Conservation (phyloP, 495 filamentous ascomycete species). For the Aeminium ludgeri region DNA sequence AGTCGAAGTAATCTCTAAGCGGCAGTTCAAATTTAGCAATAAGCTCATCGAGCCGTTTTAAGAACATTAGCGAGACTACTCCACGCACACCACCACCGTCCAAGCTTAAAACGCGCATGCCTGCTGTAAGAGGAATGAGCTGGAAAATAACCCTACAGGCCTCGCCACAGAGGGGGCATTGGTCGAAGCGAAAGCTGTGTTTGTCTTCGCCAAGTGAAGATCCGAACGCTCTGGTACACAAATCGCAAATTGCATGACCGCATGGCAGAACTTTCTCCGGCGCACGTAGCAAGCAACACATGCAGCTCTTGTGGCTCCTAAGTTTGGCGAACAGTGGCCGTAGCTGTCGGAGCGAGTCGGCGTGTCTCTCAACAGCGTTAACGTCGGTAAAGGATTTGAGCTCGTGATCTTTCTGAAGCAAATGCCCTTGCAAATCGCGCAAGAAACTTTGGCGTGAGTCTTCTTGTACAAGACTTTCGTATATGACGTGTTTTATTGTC, state of each 20-base stretch:
- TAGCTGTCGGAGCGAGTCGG: background rate
- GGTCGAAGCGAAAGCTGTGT: constrained; percentile 17
- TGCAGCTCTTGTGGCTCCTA: constrained; percentile 8
- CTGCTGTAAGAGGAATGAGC: constrained; percentile 22
- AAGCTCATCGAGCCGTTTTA: constrained; percentile 20
- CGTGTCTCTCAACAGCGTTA: background rate
- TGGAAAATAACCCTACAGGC: constrained; percentile 5
- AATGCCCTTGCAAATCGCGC: background rate
- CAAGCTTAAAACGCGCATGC: constrained; percentile 23
- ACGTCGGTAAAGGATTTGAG: background rate
- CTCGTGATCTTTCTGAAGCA: background rate
- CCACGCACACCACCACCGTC: constrained; percentile 24
- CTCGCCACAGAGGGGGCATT: constrained; percentile 15
- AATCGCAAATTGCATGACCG: constrained; percentile 22
- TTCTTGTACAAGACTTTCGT: background rate
- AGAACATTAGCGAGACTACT: constrained; percentile 23
- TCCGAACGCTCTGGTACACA: constrained; percentile 20
- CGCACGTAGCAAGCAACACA: constrained; percentile 18
- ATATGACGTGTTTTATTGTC: background rate
- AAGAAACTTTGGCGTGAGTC: background rate
- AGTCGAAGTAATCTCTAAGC: constrained; percentile 23
- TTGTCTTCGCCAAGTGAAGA: constrained; percentile 4
- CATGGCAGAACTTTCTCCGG: constrained; percentile 21
- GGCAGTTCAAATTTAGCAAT: constrained; percentile 11
- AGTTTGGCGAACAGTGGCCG: background rate